Conservation (phyloP, 2,329 filamentous ascomycete species). For the Nemania abortiva region DNA sequence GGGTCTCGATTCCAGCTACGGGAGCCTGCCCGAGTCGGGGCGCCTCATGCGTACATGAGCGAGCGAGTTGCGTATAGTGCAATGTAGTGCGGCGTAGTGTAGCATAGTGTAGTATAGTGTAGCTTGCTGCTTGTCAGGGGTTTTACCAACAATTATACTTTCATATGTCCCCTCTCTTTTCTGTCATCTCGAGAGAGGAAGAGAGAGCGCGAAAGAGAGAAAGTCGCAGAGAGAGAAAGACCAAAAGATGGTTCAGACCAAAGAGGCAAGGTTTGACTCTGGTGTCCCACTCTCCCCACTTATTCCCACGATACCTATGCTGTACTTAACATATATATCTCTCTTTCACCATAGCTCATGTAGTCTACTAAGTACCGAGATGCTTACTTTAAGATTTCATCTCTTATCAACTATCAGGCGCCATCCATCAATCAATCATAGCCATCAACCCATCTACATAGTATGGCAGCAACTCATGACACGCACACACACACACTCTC, state of each 20-base stretch:
- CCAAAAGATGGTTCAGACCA: no score
- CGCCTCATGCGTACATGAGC: slow-evolving; percentile 10
- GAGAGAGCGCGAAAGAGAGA: no score
- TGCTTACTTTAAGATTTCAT: no score
- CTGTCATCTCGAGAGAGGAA: background rate
- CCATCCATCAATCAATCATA: no score
- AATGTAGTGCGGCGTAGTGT: background rate
- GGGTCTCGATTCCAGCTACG: slow-evolving; percentile 31
- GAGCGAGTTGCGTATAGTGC: background rate
- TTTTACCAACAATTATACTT: background rate
- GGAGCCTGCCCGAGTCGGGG: slow-evolving; percentile 22
- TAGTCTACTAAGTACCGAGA: no score
- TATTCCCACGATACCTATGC: no score
- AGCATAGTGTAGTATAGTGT: background rate
- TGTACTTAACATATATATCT: no score
- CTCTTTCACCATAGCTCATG: no score
- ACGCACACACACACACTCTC: background rate
- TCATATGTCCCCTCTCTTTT: background rate
- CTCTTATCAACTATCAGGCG: background rate
- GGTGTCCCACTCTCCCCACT: no score
- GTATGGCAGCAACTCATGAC: background rate
- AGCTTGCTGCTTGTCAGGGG: background rate
- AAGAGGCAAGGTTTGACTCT: no score
- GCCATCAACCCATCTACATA: no score
- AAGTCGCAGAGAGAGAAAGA: no score